Conservation (phyloP, 257 asterid species). For the Gentiana straminea region DNA sequence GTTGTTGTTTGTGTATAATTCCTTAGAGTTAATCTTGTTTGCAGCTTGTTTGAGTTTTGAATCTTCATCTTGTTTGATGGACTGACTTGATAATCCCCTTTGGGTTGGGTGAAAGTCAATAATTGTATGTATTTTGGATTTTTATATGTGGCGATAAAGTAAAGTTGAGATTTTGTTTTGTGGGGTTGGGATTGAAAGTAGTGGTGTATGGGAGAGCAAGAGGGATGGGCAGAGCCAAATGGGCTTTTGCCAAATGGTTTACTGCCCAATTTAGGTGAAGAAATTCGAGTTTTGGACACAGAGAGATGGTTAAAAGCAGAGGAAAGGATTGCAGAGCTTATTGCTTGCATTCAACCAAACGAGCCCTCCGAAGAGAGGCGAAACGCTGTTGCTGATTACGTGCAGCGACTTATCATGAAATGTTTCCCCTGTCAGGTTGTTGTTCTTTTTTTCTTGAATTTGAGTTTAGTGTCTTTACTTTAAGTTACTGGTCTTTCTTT, state of each 20-base stretch:
- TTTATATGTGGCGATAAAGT: slow-evolving; percentile 4
- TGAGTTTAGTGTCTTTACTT: not conserved
- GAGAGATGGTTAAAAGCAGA: slow-evolving; percentile 87
- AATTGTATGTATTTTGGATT: not conserved
- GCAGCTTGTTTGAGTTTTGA: slow-evolving; percentile 4
- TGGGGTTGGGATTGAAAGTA: slow-evolving; percentile 9
- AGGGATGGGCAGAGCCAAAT: slow-evolving; percentile 63
- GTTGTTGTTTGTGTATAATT: too few relatives aligned
- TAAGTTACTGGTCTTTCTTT: not conserved
- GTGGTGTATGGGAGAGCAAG: slow-evolving; percentile 80
- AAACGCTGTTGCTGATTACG: slow-evolving; percentile 85
- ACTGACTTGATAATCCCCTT: too few relatives aligned
- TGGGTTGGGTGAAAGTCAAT: not conserved
- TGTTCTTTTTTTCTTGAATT: slow-evolving; percentile 14
- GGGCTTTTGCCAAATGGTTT: slow-evolving; percentile 74
- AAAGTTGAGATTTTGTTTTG: slow-evolving; percentile 9
- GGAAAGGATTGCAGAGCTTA: slow-evolving; percentile 86
- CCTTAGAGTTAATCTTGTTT: too few relatives aligned
- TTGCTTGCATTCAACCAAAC: slow-evolving; percentile 86
- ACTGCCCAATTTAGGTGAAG: slow-evolving; percentile 57
- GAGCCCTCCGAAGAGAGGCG: slow-evolving; percentile 77
- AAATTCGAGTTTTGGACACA: slow-evolving; percentile 41
- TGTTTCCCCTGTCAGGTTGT: slow-evolving; percentile 99
- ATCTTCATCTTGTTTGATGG: too few relatives aligned
- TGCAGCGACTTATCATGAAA: slow-evolving; percentile 66